phyloP scores from a whole-genome alignment of 805 yeast genomes.

The Ogataea trehalophila region DNA sequence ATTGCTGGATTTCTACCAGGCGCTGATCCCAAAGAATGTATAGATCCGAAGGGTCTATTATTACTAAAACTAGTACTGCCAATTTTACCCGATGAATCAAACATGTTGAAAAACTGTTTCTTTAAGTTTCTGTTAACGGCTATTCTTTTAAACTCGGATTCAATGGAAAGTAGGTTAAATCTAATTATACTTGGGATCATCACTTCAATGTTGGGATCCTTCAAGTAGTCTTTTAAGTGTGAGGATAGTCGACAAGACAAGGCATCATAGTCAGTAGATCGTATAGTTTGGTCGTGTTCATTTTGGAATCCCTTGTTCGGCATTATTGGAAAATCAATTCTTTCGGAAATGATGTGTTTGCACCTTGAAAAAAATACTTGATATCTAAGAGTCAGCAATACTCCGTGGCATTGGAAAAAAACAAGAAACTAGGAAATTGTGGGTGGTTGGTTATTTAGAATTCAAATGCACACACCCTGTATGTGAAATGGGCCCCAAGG shows the following conservation, averaged over 20 bases:
- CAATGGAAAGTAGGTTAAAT: conserved; percentile 34
- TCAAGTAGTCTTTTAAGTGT: conserved; percentile 42
- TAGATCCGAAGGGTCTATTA: background rate
- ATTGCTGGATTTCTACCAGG: background rate
- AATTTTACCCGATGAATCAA: conserved; percentile 7
- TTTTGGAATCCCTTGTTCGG: background rate
- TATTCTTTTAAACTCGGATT: conserved; percentile 31
- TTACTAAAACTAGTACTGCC: background rate
- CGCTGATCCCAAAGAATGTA: background rate
- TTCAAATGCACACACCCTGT: too few species aligned
- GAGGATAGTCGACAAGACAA: conserved; percentile 59
- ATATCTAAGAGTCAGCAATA: too few species aligned
- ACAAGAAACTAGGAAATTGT: too few species aligned
- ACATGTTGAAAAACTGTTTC: conserved; percentile 32
- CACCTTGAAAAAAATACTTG: too few species aligned
- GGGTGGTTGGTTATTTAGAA: too few species aligned
- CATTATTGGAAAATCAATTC: background rate
- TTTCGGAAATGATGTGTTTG: too few species aligned
- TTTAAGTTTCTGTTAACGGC: conserved; percentile 34
- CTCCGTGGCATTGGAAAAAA: too few species aligned
- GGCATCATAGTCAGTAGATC: conserved; percentile 63
- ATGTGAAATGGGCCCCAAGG: too few species aligned
- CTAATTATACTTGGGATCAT: conserved; percentile 34
- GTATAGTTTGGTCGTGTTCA: conserved; percentile 10
- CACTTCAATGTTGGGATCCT: conserved; percentile 33